Evolutionary conservation across 352 stramenopile genomes (phyloP).

Genomic region (Pythium guiyangense): DNA sequence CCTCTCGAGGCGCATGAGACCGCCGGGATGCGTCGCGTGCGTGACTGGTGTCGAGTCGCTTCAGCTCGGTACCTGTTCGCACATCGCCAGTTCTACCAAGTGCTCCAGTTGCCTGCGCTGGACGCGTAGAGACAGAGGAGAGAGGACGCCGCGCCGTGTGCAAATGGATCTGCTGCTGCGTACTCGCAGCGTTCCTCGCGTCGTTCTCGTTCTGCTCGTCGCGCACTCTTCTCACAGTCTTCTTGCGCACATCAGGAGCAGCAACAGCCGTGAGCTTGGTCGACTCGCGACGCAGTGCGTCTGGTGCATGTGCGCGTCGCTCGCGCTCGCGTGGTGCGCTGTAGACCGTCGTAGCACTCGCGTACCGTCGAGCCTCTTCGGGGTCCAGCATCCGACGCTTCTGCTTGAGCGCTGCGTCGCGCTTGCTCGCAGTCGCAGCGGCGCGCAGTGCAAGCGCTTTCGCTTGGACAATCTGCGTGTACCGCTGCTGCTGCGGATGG

Average conservation of each 20-base stretch:
- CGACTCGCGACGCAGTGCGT: background rate
- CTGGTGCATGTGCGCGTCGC: no score
- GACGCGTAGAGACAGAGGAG: no score
- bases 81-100: no score
- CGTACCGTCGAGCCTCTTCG: constrained; percentile 19
- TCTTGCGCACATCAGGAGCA: no score
- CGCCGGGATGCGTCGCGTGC: no score
- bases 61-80: background rate
- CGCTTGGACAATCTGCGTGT: constrained; percentile 12
- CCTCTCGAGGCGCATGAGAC: no score
- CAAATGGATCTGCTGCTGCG: background rate
- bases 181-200: background rate
- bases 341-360: background rate
- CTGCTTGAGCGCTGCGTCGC: constrained; percentile 13
- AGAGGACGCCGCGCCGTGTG: background rate
- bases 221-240: no score
- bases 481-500: constrained; percentile 22
- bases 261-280: background rate
- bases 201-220: constrained; percentile 3
- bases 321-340: background rate
- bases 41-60: no score
- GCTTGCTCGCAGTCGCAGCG: background rate
- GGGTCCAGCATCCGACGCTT: constrained; percentile 39
- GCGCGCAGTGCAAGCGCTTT: background rate
- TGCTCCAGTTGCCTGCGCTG: no score